Conservation (phyloP, 2,329 filamentous ascomycete genomes). For the Neonectria magnoliae region DNA sequence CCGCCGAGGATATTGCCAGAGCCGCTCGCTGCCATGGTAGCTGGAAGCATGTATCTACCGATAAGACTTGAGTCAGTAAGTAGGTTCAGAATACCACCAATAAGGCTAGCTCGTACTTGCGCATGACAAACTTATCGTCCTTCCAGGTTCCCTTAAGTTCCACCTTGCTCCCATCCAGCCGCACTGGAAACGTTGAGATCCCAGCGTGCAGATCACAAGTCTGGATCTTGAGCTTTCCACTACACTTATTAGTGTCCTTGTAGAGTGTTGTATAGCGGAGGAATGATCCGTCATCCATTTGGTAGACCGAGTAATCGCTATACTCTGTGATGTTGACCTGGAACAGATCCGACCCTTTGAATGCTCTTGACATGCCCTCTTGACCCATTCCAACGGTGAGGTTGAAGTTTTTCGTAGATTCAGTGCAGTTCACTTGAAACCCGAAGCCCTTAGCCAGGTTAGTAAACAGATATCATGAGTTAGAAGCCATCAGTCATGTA, state of each 20-base stretch:
- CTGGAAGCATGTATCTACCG: conserved; percentile 30
- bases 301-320: not conserved
- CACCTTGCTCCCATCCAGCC: conserved; percentile 11
- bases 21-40: not conserved
- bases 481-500: too few relatives aligned
- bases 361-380: not conserved
- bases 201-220: conserved; percentile 35
- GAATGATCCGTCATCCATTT: conserved; percentile 22
- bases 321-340: conserved; percentile 33
- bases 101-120: conserved; percentile 19
- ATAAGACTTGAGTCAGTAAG: not conserved
- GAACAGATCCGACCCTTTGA: conserved; percentile 27
- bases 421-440: conserved; percentile 32
- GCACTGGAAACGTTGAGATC: conserved; percentile 25
- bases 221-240: conserved; percentile 26
- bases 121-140: conserved; percentile 32
- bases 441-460: conserved; percentile 22
- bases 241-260: conserved; percentile 25
- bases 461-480: too few relatives aligned
- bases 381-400: conserved; percentile 6
- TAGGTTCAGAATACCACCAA: too few relatives aligned
- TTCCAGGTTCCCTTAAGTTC: conserved; percentile 28
- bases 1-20: conserved; percentile 31
- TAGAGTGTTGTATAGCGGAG: conserved; percentile 29
- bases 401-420: conserved; percentile 22